These are phyloP conservation scores for Cladosporium sp. DNA, from an alignment of 2,329 filamentous ascomycete species.

Conservation along the genomic window DNA sequence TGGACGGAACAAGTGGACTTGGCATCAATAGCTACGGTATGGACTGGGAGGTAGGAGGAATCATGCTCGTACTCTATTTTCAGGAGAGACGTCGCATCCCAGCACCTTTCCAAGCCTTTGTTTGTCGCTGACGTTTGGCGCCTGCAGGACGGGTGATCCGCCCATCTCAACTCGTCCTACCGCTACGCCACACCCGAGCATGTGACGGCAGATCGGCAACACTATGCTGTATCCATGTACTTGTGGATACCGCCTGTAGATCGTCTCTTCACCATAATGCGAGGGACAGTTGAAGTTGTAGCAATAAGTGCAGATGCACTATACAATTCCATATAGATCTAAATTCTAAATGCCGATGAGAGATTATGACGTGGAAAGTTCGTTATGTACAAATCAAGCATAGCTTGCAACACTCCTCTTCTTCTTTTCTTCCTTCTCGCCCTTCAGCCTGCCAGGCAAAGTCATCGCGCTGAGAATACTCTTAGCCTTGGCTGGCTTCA, in stretches of 20 bases:
- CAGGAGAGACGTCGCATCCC: neutral
- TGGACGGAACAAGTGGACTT: no score
- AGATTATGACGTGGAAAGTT: neutral
- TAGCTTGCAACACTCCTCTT: conserved; percentile 33
- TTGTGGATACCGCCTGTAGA: neutral
- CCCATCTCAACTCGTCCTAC: conserved; percentile 5
- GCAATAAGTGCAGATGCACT: neutral
- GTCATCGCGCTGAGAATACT: conserved; percentile 30
- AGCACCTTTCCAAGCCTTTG: neutral
- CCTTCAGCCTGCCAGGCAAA: conserved; percentile 25
- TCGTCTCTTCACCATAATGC: neutral
- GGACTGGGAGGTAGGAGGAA: neutral
- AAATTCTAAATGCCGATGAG: neutral
- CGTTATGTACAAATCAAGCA: conserved; percentile 9
- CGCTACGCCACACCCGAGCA: conserved; percentile 1
- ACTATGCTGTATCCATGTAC: neutral
- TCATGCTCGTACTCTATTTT: neutral
- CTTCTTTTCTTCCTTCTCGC: conserved; percentile 34
- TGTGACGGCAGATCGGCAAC: neutral
- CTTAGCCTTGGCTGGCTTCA: conserved; percentile 22
- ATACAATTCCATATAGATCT: neutral
- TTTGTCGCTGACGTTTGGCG: neutral
- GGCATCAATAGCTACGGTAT: no score
- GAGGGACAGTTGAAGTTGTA: no score
- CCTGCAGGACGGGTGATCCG: conserved; percentile 3